Evolutionary conservation across 352 stramenopile genomes (phyloP).

Genomic region (Phytophthora foliorum): DNA sequence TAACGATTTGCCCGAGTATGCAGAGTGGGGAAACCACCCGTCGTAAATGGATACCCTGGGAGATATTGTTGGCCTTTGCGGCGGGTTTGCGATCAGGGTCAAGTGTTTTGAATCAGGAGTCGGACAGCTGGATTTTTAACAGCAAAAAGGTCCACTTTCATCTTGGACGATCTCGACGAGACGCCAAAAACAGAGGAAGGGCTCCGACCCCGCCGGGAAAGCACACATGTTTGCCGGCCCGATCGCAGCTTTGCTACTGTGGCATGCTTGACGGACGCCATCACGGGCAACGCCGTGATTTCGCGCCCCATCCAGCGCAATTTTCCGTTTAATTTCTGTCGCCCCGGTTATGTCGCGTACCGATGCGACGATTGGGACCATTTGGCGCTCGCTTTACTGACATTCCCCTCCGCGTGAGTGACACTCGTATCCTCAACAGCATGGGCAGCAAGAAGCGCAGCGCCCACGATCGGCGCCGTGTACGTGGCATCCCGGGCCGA

Average conservation of each 20-base stretch:
- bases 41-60: background rate
- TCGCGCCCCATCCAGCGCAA: background rate
- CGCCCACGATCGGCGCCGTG: slow-evolving; percentile 30
- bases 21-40: background rate
- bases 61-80: background rate
- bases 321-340: slow-evolving; percentile 1
- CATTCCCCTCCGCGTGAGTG: background rate
- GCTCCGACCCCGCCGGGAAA: background rate
- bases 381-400: slow-evolving; percentile 1
- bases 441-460: slow-evolving; percentile 55
- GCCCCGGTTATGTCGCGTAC: background rate
- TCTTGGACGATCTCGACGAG: slow-evolving; percentile 20
- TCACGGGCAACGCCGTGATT: background rate
- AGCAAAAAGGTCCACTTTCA: slow-evolving; percentile 13
- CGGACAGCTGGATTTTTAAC: slow-evolving; percentile 21
- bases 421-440: background rate
- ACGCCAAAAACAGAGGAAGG: background rate
- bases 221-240: background rate
- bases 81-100: background rate
- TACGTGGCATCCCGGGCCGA: slow-evolving; percentile 47
- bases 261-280: background rate
- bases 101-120: slow-evolving; percentile 19
- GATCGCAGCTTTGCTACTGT: slow-evolving; percentile 1
- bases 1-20: background rate
- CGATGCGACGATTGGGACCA: background rate